Base-by-base conservation (phyloP, 306 rosid species). In the Dryas drummondii region DNA sequence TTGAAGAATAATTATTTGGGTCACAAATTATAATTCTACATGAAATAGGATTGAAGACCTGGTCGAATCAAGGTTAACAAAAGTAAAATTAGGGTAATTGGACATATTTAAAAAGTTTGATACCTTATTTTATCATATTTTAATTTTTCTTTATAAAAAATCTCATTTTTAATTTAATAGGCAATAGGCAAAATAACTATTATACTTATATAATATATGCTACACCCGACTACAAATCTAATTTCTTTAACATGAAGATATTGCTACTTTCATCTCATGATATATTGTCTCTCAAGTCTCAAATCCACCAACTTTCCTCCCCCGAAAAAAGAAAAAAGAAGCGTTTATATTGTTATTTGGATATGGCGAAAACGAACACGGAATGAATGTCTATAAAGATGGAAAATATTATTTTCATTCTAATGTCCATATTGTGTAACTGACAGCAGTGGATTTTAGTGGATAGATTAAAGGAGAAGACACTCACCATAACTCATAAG, bases 221-320 rank as follows among this genome's bases (percentile, higher is more conserved):
- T 13, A 57, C 37, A 32, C 27, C 53, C 6, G 11, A 54, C 53
- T 45, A 13, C 53, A 71, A 45, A 42, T 55, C 12, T 26, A 72
- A 57, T 45, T 22, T 44, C 66, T 72, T 57, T 72, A 45, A 72
- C 76, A 72, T 8, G 76, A 72, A 72, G 76, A 45, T 57, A 45
- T 57, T 58, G 27, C 67, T 51, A 46, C 17, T 32, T 55, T 71
- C 41, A 47, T 41, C 55, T 42, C 41, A 70, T 40, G 49, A 49
- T n/a, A n/a, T n/a, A n/a, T 51, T 32, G 4, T 9, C 5, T 46
- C 41, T 9, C 44, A 13, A 10, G 64, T 59, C 65, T 27, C 49
- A n/a, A 4, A 68, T 15, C 45, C 46, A 68, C 46, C 45, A 8
- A 16, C 27, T 55, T 5, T 1, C 7, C 22, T 27, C 26, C 22